Conservation (phyloP, 805 yeast genomes). For the Yamadazyma olivae region DNA sequence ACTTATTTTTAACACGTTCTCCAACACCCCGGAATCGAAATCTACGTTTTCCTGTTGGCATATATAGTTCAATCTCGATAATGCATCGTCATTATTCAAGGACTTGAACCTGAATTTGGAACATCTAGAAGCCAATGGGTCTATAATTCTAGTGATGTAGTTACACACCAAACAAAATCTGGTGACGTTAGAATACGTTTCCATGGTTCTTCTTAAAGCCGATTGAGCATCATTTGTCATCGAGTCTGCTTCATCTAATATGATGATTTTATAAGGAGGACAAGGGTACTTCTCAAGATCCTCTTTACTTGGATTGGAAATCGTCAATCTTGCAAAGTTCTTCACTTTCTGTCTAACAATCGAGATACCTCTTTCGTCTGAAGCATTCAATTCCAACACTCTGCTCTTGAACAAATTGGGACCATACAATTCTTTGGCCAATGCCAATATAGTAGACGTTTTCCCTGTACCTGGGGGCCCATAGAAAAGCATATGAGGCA, state of each 20-base stretch:
- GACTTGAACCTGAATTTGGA: conserved; percentile 90
- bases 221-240: conserved; percentile 97
- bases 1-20: conserved; percentile 66
- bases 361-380: conserved; percentile 88
- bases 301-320: conserved; percentile 72
- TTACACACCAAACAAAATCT: conserved; percentile 94
- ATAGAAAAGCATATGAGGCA: conserved; percentile 89
- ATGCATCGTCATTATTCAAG: conserved; percentile 68
- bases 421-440: conserved; percentile 74
- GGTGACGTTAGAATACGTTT: conserved; percentile 80
- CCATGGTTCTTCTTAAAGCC: conserved; percentile 86
- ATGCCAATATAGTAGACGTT: conserved; percentile 81
- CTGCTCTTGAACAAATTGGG: conserved; percentile 65
- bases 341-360: conserved; percentile 84
- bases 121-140: conserved; percentile 94
- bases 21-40: conserved; percentile 49
- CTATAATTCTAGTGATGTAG: conserved; percentile 93
- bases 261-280: conserved; percentile 92
- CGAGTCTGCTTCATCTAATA: conserved; percentile 93
- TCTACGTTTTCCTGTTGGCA: conserved; percentile 38
- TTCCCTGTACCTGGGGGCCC: conserved; percentile 96
- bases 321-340: conserved; percentile 80
- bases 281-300: conserved; percentile 81
- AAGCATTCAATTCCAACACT: conserved; percentile 81
- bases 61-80: conserved; percentile 62